phyloP scores from a whole-genome alignment of 345 rosid species.

The Corymbia maculata region DNA sequence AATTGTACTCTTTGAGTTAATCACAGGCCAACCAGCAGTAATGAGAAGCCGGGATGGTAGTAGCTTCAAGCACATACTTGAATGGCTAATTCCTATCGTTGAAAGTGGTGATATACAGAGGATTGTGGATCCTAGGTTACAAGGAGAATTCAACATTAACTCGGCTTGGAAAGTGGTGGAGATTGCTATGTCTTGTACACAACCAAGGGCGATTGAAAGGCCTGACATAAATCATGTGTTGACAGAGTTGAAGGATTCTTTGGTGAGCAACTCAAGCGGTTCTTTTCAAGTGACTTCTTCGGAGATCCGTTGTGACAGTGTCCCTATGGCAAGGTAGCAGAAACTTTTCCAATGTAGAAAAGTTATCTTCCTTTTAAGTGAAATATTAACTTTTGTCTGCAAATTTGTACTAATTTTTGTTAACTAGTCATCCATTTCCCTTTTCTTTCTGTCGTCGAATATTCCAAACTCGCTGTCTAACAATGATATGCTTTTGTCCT shows the following conservation, averaged over 20 bases:
- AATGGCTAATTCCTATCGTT: constrained; percentile 22
- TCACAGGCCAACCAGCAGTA: constrained; percentile 33
- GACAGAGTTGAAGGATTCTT: constrained; percentile 28
- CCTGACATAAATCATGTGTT: constrained; percentile 29
- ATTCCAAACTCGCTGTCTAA: not conserved
- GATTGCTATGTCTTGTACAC: constrained; percentile 28
- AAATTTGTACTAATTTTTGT: not conserved
- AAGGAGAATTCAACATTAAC: constrained; percentile 12
- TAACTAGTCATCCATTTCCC: not conserved
- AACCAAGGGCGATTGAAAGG: constrained; percentile 12
- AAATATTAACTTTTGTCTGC: not conserved
- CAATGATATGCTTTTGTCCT: not conserved
- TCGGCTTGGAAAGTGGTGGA: constrained; percentile 36
- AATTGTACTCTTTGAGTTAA: constrained; percentile 35
- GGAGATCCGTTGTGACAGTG: not conserved
- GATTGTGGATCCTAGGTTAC: constrained; percentile 28
- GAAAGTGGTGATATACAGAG: constrained; percentile 26
- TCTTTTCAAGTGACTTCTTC: not conserved
- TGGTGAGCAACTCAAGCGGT: not conserved
- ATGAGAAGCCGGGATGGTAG: constrained; percentile 9
- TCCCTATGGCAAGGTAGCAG: not conserved
- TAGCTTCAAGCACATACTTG: constrained; percentile 12
- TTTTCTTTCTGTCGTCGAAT: not conserved
- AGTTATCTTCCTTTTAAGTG: not conserved
- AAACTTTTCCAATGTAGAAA: not conserved